Conservation (phyloP, 179 eudicot species). For the Silene noctiflora region DNA sequence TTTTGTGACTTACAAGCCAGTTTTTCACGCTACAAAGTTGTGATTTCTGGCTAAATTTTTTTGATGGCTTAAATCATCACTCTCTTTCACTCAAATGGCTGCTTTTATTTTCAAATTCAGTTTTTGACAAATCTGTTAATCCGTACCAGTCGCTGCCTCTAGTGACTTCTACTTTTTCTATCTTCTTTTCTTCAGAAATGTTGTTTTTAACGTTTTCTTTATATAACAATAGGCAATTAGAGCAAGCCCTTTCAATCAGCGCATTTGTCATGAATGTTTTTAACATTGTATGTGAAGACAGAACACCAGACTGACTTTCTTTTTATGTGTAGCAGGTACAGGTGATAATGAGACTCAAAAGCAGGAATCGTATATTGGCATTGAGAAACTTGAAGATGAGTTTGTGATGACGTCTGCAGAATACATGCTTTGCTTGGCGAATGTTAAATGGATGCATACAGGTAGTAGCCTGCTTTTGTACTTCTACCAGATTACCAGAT, state of each 20-base stretch:
- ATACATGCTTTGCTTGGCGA: slow-evolving; percentile 64
- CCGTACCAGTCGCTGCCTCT: not conserved
- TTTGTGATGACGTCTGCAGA: slow-evolving; percentile 80
- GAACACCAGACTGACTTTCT: not conserved
- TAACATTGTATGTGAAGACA: not conserved
- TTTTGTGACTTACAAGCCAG: not conserved
- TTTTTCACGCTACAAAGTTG: not conserved
- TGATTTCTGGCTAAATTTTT: not conserved
- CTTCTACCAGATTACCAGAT: not conserved
- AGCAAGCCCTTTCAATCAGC: not conserved
- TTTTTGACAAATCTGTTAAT: not conserved
- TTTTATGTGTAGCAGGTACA: slow-evolving; percentile 42
- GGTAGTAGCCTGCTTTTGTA: slow-evolving; percentile 38
- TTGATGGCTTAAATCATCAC: not conserved
- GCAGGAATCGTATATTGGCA: slow-evolving; percentile 45
- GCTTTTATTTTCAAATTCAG: slow-evolving; percentile 2
- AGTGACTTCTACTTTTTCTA: not conserved
- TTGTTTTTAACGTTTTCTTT: not conserved
- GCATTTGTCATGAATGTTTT: not conserved
- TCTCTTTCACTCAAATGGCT: not conserved
- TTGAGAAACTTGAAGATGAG: slow-evolving; percentile 90
- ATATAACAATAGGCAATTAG: not conserved
- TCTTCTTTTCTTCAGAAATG: not conserved
- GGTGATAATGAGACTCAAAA: slow-evolving; percentile 39
- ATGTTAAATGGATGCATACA: slow-evolving; percentile 58